phyloP scores from a whole-genome alignment of 192 early-diverging fungal genomes.

The Coemansia javaensis region DNA sequence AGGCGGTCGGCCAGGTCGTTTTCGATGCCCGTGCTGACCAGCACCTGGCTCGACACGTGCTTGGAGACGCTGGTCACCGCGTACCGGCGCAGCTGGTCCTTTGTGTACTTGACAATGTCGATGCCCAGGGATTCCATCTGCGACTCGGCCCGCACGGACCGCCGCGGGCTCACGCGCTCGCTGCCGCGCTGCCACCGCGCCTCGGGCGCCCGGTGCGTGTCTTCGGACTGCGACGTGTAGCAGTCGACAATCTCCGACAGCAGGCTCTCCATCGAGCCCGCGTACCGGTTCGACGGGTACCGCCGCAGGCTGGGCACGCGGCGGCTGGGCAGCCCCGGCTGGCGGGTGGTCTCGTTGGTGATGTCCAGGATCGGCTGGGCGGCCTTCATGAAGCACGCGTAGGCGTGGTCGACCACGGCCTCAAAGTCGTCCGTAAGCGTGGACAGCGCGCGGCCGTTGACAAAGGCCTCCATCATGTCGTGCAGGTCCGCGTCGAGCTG shows the following conservation, averaged over 20 bases:
- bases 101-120: constrained; percentile 42
- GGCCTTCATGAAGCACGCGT: constrained; percentile 19
- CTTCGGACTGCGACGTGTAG: constrained; percentile 13
- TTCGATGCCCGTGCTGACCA: constrained; percentile 45
- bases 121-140: constrained; percentile 17
- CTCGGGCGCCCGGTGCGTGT: neutral
- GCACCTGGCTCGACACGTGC: constrained; percentile 39
- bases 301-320: neutral
- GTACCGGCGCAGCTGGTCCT: constrained; percentile 38
- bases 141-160: neutral
- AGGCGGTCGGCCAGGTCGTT: constrained; percentile 43
- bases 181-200: neutral
- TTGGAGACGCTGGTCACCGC: constrained; percentile 35
- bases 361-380: constrained; percentile 20
- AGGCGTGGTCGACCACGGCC: constrained; percentile 18
- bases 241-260: constrained; percentile 22
- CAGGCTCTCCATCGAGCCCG: constrained; percentile 19
- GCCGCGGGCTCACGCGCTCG: neutral
- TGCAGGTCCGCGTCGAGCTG: constrained; percentile 23
- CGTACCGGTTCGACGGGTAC: constrained; percentile 3
- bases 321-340: neutral
- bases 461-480: constrained; percentile 17
- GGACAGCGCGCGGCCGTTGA: constrained; percentile 8
- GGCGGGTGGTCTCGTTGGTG: neutral
- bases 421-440: constrained; percentile 22